These are phyloP conservation scores for Pyrrhoderma lamaoense DNA, from an alignment of 1,284 basidiomycete species.

Conservation along the genomic window DNA sequence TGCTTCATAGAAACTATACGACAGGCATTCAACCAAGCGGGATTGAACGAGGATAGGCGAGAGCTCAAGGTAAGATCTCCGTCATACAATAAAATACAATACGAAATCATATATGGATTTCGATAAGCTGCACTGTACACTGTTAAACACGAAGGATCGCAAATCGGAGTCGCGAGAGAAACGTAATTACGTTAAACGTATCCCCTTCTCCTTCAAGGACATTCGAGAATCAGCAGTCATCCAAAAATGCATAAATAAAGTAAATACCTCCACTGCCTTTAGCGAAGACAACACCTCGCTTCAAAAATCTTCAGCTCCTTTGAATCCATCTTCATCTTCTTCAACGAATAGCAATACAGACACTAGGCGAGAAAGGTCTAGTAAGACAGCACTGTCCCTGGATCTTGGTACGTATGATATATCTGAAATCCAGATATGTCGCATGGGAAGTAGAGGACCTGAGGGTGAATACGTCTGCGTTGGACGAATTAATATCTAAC, in stretches of 20 bases:
- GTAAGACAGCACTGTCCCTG: constrained; percentile 25
- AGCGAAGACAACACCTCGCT: no score
- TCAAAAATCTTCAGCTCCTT: no score
- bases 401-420: constrained; percentile 42
- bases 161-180: constrained; percentile 28
- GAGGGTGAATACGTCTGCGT: constrained; percentile 48
- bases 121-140: constrained; percentile 57
- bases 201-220: constrained; percentile 43
- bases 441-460: constrained; percentile 51
- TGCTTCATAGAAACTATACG: constrained; percentile 35
- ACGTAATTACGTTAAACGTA: constrained; percentile 23
- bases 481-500: constrained; percentile 25
- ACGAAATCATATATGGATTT: no score
- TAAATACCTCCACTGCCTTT: no score
- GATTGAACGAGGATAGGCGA: constrained; percentile 37
- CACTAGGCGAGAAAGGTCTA: no score
- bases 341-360: no score
- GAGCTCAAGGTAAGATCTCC: constrained; percentile 52
- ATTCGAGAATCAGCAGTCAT: constrained; percentile 32
- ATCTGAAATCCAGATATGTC: constrained; percentile 48
- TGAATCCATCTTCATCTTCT: no score
- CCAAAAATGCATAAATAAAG: not conserved
- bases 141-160: constrained; percentile 55
- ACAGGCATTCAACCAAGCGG: constrained; percentile 40
- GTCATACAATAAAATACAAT: no score